These are phyloP conservation scores for Alternaria burnsii DNA, from an alignment of 2,329 filamentous ascomycete species.

Conservation along the genomic window DNA sequence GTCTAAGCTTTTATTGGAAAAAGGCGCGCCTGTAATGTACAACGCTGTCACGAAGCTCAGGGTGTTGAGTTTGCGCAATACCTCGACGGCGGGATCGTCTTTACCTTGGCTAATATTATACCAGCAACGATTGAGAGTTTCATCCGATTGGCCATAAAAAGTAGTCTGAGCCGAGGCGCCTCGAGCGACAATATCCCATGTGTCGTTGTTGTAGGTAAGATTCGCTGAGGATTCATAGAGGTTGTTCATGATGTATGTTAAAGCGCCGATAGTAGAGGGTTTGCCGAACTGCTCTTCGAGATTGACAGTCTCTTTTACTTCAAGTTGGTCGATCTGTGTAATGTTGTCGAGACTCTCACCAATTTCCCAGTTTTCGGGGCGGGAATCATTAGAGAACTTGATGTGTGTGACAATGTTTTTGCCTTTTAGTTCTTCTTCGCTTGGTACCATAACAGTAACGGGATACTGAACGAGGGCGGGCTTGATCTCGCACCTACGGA, in stretches of 20 bases:
- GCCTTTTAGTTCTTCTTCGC: constrained; percentile 29
- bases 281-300: constrained; percentile 22
- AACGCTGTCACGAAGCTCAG: constrained; percentile 27
- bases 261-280: constrained; percentile 28
- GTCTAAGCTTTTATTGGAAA: constrained; percentile 5
- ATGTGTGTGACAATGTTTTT: constrained; percentile 34
- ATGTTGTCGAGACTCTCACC: constrained; percentile 10
- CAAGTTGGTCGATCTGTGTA: constrained; percentile 26
- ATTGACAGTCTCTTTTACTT: constrained; percentile 24
- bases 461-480: constrained; percentile 34
- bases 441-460: constrained; percentile 34
- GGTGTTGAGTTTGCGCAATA: constrained; percentile 36
- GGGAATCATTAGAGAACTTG: constrained; percentile 30
- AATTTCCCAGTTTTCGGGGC: constrained; percentile 5
- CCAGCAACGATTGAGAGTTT: constrained; percentile 20
- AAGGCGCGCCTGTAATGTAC: constrained; percentile 28
- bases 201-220: constrained; percentile 11
- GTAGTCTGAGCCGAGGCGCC: constrained; percentile 27
- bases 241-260: constrained; percentile 33
- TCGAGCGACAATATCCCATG: constrained; percentile 27
- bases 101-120: constrained; percentile 25
- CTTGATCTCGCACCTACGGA: constrained; percentile 26
- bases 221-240: constrained; percentile 28
- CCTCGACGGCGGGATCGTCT: constrained; percentile 31
- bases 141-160: constrained; percentile 28